A percentile compares a stretch with the other conserved stretches of the same genome.
These are phyloP conservation scores for Elaeagnus macrophylla DNA, from an alignment of 306 rosid species.

Conservation along the genomic window DNA sequence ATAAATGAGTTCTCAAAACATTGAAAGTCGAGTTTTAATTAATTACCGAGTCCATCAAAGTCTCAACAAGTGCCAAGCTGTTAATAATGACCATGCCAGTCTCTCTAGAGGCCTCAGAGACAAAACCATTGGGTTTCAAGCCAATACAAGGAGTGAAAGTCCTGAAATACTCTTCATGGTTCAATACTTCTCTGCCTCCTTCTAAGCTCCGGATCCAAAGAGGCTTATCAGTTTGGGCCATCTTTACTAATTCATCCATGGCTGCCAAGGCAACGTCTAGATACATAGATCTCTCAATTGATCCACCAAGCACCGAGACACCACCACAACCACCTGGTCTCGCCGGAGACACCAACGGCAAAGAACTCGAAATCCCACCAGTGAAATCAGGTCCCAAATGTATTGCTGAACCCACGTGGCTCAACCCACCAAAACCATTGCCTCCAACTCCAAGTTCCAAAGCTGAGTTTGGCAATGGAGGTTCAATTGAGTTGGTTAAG, in stretches of 20 bases:
- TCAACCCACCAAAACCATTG: conserved; percentile 57
- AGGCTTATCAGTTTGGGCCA: conserved; percentile 73
- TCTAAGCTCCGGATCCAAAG: conserved; percentile 73
- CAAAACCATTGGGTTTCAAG: conserved; percentile 70
- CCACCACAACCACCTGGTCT: conserved; percentile 17
- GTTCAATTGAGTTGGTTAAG: conserved; percentile 35
- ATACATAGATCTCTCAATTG: conserved; percentile 72
- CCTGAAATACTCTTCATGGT: conserved; percentile 68
- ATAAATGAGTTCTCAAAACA: neutral
- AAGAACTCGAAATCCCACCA: conserved; percentile 35
- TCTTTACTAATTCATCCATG: conserved; percentile 87
- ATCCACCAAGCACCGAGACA: conserved; percentile 37
- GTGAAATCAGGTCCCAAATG: conserved; percentile 58
- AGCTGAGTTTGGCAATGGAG: conserved; percentile 64
- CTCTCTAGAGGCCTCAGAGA: conserved; percentile 72
- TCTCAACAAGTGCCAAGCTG: conserved; percentile 82
- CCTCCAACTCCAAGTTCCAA: conserved; percentile 89
- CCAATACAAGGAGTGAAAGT: conserved; percentile 76
- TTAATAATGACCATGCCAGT: conserved; percentile 82
- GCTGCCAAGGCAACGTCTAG: conserved; percentile 88
- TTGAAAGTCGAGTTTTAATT: neutral
- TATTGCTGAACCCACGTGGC: conserved; percentile 37
- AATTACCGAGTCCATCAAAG: conserved; percentile 78
- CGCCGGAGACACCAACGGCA: conserved; percentile 30
- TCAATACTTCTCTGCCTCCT: conserved; percentile 68